These are phyloP conservation scores for Escovopsis sp. DNA, from an alignment of 2,329 filamentous ascomycete genomes.

Conservation along the genomic window DNA sequence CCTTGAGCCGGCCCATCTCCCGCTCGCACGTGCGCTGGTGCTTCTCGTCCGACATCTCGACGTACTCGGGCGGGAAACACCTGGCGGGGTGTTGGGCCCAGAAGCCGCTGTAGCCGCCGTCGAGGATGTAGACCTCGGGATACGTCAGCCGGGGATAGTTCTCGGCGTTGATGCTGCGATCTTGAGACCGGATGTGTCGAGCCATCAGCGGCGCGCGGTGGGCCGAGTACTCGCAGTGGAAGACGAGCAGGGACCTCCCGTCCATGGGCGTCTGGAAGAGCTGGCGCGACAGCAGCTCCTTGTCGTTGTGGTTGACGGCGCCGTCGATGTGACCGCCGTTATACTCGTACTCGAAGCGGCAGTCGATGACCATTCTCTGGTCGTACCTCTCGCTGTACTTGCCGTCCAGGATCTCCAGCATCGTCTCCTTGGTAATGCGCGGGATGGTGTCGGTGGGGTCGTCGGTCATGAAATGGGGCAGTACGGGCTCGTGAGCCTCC, in stretches of 20 bases:
- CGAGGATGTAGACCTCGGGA: slow-evolving; percentile 91
- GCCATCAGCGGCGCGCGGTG: slow-evolving; percentile 95
- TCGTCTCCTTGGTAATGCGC: slow-evolving; percentile 65
- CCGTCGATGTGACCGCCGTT: slow-evolving; percentile 89
- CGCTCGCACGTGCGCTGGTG: slow-evolving; percentile 88
- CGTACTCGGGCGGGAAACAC: slow-evolving; percentile 89
- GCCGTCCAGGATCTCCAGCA: slow-evolving; percentile 78
- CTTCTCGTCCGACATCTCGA: slow-evolving; percentile 88
- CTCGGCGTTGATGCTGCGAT: slow-evolving; percentile 73
- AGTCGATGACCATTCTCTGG: slow-evolving; percentile 80
- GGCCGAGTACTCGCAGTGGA: slow-evolving; percentile 97
- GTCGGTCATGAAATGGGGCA: slow-evolving; percentile 73
- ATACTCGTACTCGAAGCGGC: slow-evolving; percentile 97
- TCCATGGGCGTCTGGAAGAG: slow-evolving; percentile 57
- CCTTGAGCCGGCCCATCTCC: slow-evolving; percentile 84
- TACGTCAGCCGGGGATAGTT: slow-evolving; percentile 82
- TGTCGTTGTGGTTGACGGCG: slow-evolving; percentile 93
- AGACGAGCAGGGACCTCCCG: slow-evolving; percentile 66
- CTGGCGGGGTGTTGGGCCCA: slow-evolving; percentile 62
- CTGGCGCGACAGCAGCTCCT: slow-evolving; percentile 66
- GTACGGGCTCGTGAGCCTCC: slow-evolving; percentile 52
- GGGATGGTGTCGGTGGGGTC: slow-evolving; percentile 76
- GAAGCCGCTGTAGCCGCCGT: slow-evolving; percentile 92
- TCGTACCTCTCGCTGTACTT: slow-evolving; percentile 64
- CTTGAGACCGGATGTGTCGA: slow-evolving; percentile 76